Percentiles rank a stretch among this genome's conserved stretches.
phyloP scores from a whole-genome alignment of 768 basidiomycete genomes.

The Pulveroboletus sp. region DNA sequence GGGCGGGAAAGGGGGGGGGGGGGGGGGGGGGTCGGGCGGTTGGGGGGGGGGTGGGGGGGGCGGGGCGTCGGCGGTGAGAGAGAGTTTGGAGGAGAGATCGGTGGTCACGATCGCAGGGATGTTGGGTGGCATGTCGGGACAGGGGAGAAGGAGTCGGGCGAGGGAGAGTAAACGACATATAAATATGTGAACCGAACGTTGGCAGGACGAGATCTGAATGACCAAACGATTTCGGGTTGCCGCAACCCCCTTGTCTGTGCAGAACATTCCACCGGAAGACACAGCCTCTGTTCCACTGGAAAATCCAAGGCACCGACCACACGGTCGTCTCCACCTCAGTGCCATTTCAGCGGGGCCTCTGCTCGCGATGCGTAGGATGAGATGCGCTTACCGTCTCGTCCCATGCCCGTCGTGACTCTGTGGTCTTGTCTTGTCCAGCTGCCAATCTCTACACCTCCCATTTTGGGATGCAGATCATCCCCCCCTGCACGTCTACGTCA shows the following conservation, averaged over 20 bases:
- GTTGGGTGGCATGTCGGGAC: slow-evolving; percentile 17
- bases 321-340: slow-evolving; percentile 9
- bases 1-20: no score
- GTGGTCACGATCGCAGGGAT: slow-evolving; percentile 35
- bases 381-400: no score
- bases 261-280: slow-evolving; percentile 29
- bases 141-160: neutral
- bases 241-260: no score
- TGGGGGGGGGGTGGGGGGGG: neutral
- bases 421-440: no score
- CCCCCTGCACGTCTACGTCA: slow-evolving; percentile 18
- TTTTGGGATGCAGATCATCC: slow-evolving; percentile 24
- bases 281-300: slow-evolving; percentile 24
- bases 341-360: neutral
- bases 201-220: neutral
- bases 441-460: slow-evolving; percentile 5
- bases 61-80: slow-evolving; percentile 10
- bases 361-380: no score
- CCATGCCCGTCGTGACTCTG: neutral
- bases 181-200: neutral
- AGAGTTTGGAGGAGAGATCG: slow-evolving; percentile 31
- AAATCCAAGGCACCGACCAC: slow-evolving; percentile 3
- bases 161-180: neutral
- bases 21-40: slow-evolving; percentile 23
- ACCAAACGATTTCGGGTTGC: neutral